Evolutionary conservation across 306 rosid species (phyloP).

Genomic region (Ziziphus jujuba): DNA sequence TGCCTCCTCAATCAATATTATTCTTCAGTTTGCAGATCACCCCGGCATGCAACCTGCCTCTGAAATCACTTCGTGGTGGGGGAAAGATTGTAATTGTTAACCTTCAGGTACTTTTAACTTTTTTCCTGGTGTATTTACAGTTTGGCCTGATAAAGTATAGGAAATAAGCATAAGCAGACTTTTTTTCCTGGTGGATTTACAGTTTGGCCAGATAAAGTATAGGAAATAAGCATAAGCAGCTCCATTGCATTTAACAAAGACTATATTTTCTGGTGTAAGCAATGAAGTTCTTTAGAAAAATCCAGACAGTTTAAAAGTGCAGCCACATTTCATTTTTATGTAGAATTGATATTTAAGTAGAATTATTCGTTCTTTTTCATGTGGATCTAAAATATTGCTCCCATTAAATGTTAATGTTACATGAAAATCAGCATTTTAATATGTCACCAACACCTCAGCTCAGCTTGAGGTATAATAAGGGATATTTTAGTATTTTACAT

Average conservation of each 20-base stretch:
- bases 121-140: background rate
- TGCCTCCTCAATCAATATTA: slow-evolving; percentile 2
- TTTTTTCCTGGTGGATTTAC: slow-evolving; percentile 3
- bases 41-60: slow-evolving; percentile 98
- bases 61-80: slow-evolving; percentile 90
- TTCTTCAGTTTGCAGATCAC: slow-evolving; percentile 88
- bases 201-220: background rate
- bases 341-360: background rate
- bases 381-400: background rate
- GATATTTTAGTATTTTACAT: too few species aligned
- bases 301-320: too few species aligned
- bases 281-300: too few species aligned
- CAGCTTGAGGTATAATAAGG: too few species aligned
- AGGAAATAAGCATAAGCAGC: background rate
- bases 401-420: too few species aligned
- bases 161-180: background rate
- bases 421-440: too few species aligned
- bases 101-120: slow-evolving; percentile 88
- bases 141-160: background rate
- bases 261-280: too few species aligned
- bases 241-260: too few species aligned
- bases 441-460: too few species aligned
- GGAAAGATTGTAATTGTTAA: slow-evolving; percentile 93
- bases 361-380: background rate
- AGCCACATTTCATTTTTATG: too few species aligned